Base-by-base conservation (phyloP, 805 yeast genomes). In the Cyberlindnera euphorbiae region DNA sequence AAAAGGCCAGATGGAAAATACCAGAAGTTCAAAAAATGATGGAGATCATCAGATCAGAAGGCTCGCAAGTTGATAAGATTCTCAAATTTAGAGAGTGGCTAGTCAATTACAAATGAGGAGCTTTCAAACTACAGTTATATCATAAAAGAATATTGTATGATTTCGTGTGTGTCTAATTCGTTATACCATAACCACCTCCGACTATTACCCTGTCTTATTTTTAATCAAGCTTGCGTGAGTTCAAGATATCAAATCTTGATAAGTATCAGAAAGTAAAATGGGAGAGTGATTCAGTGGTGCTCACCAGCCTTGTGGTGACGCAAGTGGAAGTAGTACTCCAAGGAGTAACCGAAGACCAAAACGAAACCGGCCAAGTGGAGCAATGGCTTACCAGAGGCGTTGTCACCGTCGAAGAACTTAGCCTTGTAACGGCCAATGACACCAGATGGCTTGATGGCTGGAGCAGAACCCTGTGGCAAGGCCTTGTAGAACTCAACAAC, bases 401-500 rank as follows among this genome's bases (percentile, higher is more conserved):
- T 82, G 50, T 79, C 86, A 53, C 83, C 87, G 57, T 82, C 84
- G 57, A 83, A 82, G 75, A 74, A 88, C 62, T 83, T 85, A 58
- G 85, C 87, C 67, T 77, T 81, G 76, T 89, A 89, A 65, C 77
- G 77, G 44, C 81, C 85, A 47, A 79, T 59, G 50, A 83, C 75
- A 45, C 82, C 79, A 48, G 73, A 64, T 56, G 86, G 77, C 66
- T 79, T 75, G 49, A 77, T 66, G 52, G 78, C 78, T 50, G 90
- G 79, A 44, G 95, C 94, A 42, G 82, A 69, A 36, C 97, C 97
- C 63, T 87, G 89, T 61, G 98, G 98, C 56, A 90, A 78, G 53
- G 87, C 80, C 72, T 90, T 85, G 83, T 90, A 90, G 78, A 93
- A 89, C 48, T 85, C 74, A 56, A 90, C 97, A 56, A 90, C 95